Conservation (phyloP, 371 early-diverging fungal species). For the Conidiobolus incongruus region DNA sequence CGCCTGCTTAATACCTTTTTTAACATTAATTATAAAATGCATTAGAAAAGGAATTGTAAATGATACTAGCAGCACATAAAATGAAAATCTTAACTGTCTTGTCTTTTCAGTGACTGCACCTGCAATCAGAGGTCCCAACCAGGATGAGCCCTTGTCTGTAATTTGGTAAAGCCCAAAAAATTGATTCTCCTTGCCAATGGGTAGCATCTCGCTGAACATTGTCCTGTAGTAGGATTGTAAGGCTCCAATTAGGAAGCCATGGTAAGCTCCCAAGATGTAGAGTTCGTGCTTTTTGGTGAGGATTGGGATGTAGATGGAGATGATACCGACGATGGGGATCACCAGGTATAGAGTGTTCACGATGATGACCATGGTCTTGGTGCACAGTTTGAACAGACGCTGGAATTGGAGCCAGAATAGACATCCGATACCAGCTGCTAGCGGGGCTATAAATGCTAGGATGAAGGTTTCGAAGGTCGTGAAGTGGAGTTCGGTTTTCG, state of each 20-base stretch:
- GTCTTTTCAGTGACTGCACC: slow-evolving; percentile 19
- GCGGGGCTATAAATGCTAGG: slow-evolving; percentile 16
- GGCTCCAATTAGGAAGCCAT: slow-evolving; percentile 27
- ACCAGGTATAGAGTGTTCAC: slow-evolving; percentile 9
- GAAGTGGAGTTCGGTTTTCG: slow-evolving; percentile 1
- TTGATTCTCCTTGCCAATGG: slow-evolving; percentile 21
- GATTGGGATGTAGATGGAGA: slow-evolving; percentile 26
- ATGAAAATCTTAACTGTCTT: slow-evolving; percentile 14
- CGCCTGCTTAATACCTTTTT: too few relatives aligned
- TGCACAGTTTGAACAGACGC: slow-evolving; percentile 10
- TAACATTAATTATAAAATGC: too few relatives aligned
- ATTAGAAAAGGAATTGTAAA: too few relatives aligned
- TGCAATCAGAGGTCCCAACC: slow-evolving; percentile 33
- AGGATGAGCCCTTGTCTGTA: slow-evolving; percentile 33
- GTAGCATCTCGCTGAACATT: slow-evolving; percentile 16
- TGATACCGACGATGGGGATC: slow-evolving; percentile 24
- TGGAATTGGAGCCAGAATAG: slow-evolving; percentile 20
- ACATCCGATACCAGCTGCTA: slow-evolving; percentile 20
- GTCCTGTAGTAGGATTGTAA: slow-evolving; percentile 21
- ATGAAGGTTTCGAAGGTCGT: slow-evolving; percentile 9
- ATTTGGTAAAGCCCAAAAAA: slow-evolving; percentile 28
- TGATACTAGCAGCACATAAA: slow-evolving; percentile 13
- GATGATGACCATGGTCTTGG: slow-evolving; percentile 8
- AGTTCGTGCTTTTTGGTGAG: slow-evolving; percentile 16
- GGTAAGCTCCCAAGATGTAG: slow-evolving; percentile 15